Evolutionary conservation across 176 grass and related monocot genomes (phyloP).

Genomic region (Oryza longistaminata): DNA sequence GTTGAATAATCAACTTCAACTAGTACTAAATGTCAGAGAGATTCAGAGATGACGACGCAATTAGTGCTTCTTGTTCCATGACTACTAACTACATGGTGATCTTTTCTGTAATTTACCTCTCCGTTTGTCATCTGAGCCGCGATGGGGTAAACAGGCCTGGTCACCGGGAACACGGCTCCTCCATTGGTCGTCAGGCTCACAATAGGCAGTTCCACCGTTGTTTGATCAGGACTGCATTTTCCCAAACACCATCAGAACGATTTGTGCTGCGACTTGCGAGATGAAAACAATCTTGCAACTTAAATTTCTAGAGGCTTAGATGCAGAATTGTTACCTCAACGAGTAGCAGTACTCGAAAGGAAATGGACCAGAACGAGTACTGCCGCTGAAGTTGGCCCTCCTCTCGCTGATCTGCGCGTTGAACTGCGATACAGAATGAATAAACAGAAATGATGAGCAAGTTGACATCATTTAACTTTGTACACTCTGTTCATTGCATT

Average conservation of each 20-base stretch:
- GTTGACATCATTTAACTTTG: background rate
- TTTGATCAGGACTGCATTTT: conserved; percentile 29
- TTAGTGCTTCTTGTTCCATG: background rate
- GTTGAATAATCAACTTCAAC: background rate
- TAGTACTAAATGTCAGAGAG: background rate
- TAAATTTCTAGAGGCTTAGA: background rate
- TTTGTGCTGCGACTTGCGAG: too few species aligned
- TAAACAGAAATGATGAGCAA: background rate
- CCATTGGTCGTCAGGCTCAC: conserved; percentile 51
- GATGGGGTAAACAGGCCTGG: background rate
- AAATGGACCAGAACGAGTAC: background rate
- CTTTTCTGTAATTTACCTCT: background rate
- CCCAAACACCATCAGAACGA: too few species aligned
- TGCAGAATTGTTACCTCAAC: conserved; percentile 14
- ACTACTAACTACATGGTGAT: background rate
- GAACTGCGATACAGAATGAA: background rate
- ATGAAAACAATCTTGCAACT: too few species aligned
- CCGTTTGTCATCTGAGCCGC: rapidly evolving
- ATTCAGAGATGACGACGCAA: background rate
- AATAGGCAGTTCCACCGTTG: background rate
- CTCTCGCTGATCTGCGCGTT: background rate
- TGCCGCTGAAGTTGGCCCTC: background rate
- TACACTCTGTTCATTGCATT: background rate
- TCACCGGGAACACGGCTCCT: conserved; percentile 46
- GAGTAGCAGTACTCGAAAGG: conserved; percentile 59